Percentiles rank a stretch among this genome's conserved stretches.
Evolutionary conservation across 2,329 filamentous ascomycete species (phyloP).

Genomic region (Exophiala sp.): DNA sequence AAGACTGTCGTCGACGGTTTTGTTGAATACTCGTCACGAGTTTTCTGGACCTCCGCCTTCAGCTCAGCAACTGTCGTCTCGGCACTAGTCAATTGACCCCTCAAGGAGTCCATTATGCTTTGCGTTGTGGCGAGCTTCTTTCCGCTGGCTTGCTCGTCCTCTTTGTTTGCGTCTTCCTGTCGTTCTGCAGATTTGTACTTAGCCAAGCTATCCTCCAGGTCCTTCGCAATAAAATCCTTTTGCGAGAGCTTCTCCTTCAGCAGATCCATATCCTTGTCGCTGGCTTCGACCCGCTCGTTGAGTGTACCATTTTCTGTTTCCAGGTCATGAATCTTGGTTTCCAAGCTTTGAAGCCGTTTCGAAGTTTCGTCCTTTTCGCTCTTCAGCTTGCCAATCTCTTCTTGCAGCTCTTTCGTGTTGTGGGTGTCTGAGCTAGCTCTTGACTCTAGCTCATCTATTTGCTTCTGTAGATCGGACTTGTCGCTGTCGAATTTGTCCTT

Average conservation of each 20-base stretch:
- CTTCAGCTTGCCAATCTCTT: conserved; percentile 39
- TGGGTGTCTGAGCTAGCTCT: conserved; percentile 29
- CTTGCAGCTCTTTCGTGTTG: conserved; percentile 32
- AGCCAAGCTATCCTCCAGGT: conserved; percentile 28
- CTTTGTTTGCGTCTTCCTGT: conserved; percentile 25
- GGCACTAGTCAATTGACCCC: conserved; percentile 52
- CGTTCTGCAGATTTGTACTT: conserved; percentile 24
- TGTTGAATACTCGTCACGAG: conserved; percentile 15
- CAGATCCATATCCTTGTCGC: conserved; percentile 22
- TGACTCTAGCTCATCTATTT: conserved; percentile 42
- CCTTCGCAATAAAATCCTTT: conserved; percentile 29
- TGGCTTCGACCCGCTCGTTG: conserved; percentile 24
- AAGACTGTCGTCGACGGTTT: conserved; percentile 24
- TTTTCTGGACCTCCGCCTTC: conserved; percentile 35
- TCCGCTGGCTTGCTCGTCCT: conserved; percentile 41
- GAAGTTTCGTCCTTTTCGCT: conserved; percentile 40
- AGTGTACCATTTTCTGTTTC: conserved; percentile 31
- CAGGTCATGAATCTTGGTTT: conserved; percentile 27
- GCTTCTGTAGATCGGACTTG: conserved; percentile 39
- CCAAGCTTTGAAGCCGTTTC: conserved; percentile 38
- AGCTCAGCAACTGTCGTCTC: conserved; percentile 48
- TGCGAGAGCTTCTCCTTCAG: conserved; percentile 34
- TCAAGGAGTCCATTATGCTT: conserved; percentile 53
- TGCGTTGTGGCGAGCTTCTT: conserved; percentile 55
- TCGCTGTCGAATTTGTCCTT: conserved; percentile 49